A percentile compares a stretch with the other conserved stretches of the same genome.
These are phyloP conservation scores for Penicillium daleae DNA, from an alignment of 495 filamentous ascomycete species.

Conservation along the genomic window DNA sequence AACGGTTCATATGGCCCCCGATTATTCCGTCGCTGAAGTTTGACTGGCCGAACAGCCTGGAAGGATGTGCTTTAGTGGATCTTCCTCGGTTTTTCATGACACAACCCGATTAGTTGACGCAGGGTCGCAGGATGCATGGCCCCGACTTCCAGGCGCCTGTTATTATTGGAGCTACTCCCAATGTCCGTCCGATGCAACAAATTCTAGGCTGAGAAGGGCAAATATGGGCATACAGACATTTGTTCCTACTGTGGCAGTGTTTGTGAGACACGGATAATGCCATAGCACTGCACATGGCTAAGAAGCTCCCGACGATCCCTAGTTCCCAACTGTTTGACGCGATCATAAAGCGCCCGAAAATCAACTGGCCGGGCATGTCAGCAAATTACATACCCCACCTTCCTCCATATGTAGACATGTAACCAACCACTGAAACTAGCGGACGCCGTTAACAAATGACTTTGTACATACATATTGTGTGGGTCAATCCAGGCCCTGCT, in stretches of 20 bases:
- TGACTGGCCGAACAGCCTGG: not conserved
- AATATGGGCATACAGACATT: not conserved
- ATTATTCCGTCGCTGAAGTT: not conserved
- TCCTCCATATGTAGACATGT: not conserved
- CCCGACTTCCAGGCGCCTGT: not conserved
- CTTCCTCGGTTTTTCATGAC: not conserved
- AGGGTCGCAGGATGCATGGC: conserved; percentile 1
- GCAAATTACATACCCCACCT: conserved; percentile 1
- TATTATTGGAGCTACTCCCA: not conserved
- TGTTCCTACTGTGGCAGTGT: not conserved
- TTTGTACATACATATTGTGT: not conserved
- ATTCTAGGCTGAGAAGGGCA: not conserved
- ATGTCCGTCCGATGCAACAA: not conserved
- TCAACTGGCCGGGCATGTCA: not conserved
- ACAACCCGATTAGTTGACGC: not conserved
- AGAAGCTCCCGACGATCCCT: not conserved
- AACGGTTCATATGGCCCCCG: not conserved
- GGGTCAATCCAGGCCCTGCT: conserved; percentile 3
- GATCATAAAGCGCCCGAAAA: conserved; percentile 6
- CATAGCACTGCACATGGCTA: not conserved
- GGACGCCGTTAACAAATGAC: not conserved
- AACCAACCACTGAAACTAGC: not conserved
- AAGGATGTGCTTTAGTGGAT: not conserved
- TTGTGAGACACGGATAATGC: not conserved
- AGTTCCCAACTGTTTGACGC: not conserved